Conservation (phyloP, 2,329 filamentous ascomycete genomes). For the Hypocrella siamensis region DNA sequence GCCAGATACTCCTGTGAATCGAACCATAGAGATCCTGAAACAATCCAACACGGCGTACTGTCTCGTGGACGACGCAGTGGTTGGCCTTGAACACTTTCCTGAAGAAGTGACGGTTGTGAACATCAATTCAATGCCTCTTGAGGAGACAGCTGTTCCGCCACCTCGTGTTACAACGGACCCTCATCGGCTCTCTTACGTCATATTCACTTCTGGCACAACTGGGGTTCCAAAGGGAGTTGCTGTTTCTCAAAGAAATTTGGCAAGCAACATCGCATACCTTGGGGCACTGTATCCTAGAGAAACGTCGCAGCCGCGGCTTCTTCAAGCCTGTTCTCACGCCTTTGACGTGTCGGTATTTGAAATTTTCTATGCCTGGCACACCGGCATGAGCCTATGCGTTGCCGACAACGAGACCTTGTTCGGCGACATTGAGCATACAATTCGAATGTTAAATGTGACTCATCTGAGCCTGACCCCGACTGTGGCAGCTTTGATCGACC, state of each 20-base stretch:
- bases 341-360: conserved; percentile 87
- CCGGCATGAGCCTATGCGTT: conserved; percentile 65
- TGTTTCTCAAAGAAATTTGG: conserved; percentile 59
- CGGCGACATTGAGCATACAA: conserved; percentile 51
- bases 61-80: conserved; percentile 21
- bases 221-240: conserved; percentile 67
- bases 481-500: conserved; percentile 60
- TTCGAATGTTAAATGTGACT: conserved; percentile 49
- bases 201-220: conserved; percentile 76
- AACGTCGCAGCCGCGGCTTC: conserved; percentile 34
- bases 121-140: conserved; percentile 14
- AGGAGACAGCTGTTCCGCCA: conserved; percentile 18
- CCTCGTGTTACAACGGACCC: conserved; percentile 21
- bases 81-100: conserved; percentile 4
- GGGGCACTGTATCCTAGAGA: conserved; percentile 47
- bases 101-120: conserved; percentile 14
- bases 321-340: conserved; percentile 72
- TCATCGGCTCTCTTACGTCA: conserved; percentile 52
- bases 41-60: conserved; percentile 38
- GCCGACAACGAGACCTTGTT: conserved; percentile 62
- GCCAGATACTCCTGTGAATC: conserved; percentile 49
- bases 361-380: conserved; percentile 71
- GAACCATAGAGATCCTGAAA: conserved; percentile 44
- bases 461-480: conserved; percentile 80
- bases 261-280: conserved; percentile 59